Evolutionary conservation across 108 stramenopile genomes (phyloP).

Genomic region (Chaetoceros tenuissimus): DNA sequence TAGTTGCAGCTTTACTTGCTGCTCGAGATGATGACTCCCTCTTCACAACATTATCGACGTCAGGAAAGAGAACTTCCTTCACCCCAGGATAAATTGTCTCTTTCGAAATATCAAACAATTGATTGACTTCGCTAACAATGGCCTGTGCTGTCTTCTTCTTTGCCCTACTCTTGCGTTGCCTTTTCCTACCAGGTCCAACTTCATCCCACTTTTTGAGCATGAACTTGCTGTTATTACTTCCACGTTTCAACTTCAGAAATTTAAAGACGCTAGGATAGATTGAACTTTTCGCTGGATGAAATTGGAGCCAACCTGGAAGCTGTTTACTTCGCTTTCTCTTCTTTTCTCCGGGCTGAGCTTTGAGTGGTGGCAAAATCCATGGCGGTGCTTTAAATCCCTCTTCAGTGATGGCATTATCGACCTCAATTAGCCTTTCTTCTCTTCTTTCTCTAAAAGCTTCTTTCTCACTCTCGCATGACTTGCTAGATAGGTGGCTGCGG

Average conservation of each 20-base stretch:
- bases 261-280: slow-evolving; percentile 32
- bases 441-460: background rate
- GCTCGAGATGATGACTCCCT: background rate
- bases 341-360: background rate
- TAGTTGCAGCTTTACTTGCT: background rate
- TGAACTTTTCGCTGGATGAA: slow-evolving; percentile 19
- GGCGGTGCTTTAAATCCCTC: background rate
- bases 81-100: background rate
- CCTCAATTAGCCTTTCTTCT: background rate
- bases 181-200: slow-evolving; percentile 6
- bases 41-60: background rate
- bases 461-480: slow-evolving; percentile 13
- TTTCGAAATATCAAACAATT: background rate
- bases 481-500: slow-evolving; percentile 20
- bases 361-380: background rate
- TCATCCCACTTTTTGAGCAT: background rate
- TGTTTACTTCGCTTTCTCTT: slow-evolving; percentile 15
- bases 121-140: background rate
- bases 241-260: slow-evolving; percentile 20
- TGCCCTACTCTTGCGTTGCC: slow-evolving; percentile 10
- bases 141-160: background rate
- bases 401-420: slow-evolving; percentile 12
- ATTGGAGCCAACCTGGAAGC: slow-evolving; percentile 29
- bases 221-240: slow-evolving; percentile 22
- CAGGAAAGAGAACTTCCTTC: background rate